Base-by-base conservation (phyloP, 2,329 filamentous ascomycete genomes). In the Aspergillus viridinutans region DNA sequence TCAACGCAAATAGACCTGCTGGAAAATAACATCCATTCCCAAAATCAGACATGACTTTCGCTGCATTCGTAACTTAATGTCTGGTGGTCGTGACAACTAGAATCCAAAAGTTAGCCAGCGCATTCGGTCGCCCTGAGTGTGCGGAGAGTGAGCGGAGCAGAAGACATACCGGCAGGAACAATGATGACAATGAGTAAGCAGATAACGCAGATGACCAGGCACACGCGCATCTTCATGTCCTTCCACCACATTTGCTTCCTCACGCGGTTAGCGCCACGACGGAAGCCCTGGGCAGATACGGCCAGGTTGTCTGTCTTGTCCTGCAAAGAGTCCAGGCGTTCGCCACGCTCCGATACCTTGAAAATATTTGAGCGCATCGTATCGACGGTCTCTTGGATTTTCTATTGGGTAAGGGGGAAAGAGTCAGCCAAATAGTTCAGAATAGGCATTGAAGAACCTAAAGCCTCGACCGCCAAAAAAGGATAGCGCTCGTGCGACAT, bases 211-310 rank as follows among this genome's bases (percentile, higher is more conserved):
- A 87, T 83, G 72, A 96, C 89, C 62, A 99, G 82, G 80, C 93
- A 97, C 83, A 97, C 94, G 76, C 94, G 88, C 94, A 99, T 99
- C 86, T 97, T 97, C 91, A 97, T 96, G 73, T 97, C 93, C 85
- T 97, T 97, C 93, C 92, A 97, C 93, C 93, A 97, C 93, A 97
- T 97, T 60, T 96, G 88, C 83, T 92, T 93, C 76, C 94, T 87
- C 67, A 99, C 93, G 69, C 91, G 84, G 82, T 97, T 99, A 77
- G 95, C 94, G 64, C 94, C 93, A 66, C 92, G 88, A 70, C 92
- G 90, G 85, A 99, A 99, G 61, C 91, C 92, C 76, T 96, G 92
- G 58, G 94, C 93, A 38, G 92, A 96, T 62, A 88, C 86, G 59
- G 92, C 92, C 66, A 99, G 84, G 78, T 96, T 95, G 80, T 97